These are phyloP conservation scores for Aspergillus arachidicola DNA, from an alignment of 2,329 filamentous ascomycete species.

Conservation along the genomic window DNA sequence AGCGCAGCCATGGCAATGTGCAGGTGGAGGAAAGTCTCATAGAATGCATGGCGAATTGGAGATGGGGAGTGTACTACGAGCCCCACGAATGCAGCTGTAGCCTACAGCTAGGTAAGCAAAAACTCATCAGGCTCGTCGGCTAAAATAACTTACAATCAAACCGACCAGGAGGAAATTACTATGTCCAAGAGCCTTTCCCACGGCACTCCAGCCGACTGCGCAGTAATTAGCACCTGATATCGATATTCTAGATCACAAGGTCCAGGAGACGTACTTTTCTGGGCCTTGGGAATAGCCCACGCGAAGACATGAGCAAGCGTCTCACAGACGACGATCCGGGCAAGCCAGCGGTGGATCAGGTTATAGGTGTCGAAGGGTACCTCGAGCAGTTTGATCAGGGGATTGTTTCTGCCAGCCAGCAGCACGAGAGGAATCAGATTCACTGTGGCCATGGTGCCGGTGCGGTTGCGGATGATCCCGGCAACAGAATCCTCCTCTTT, in stretches of 20 bases:
- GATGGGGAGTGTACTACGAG: slow-evolving; percentile 73
- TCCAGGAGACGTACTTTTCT: slow-evolving; percentile 28
- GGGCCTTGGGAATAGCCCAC: slow-evolving; percentile 73
- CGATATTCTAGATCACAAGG: not conserved
- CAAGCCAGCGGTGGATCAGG: slow-evolving; percentile 77
- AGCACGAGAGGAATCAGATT: slow-evolving; percentile 49
- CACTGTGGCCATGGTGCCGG: slow-evolving; percentile 44
- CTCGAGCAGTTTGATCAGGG: slow-evolving; percentile 44
- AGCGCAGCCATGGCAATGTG: slow-evolving; percentile 77
- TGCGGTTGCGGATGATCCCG: slow-evolving; percentile 46
- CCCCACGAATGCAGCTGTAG: slow-evolving; percentile 60
- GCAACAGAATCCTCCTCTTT: slow-evolving; percentile 36
- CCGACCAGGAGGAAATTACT: slow-evolving; percentile 44
- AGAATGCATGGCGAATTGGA: slow-evolving; percentile 87
- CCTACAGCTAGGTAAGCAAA: slow-evolving; percentile 28
- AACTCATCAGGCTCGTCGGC: not conserved
- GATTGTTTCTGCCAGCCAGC: slow-evolving; percentile 47
- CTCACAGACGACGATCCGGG: slow-evolving; percentile 70
- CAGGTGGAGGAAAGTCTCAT: slow-evolving; percentile 89
- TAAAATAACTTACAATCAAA: slow-evolving; percentile 43
- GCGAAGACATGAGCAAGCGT: slow-evolving; percentile 69
- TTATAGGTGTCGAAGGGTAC: slow-evolving; percentile 50
- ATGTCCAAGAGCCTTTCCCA: slow-evolving; percentile 31
- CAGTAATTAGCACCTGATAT: slow-evolving; percentile 51
- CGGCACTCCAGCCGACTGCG: slow-evolving; percentile 43